These are phyloP conservation scores for Polyporus arcularius DNA, from an alignment of 768 basidiomycete species.

Conservation along the genomic window DNA sequence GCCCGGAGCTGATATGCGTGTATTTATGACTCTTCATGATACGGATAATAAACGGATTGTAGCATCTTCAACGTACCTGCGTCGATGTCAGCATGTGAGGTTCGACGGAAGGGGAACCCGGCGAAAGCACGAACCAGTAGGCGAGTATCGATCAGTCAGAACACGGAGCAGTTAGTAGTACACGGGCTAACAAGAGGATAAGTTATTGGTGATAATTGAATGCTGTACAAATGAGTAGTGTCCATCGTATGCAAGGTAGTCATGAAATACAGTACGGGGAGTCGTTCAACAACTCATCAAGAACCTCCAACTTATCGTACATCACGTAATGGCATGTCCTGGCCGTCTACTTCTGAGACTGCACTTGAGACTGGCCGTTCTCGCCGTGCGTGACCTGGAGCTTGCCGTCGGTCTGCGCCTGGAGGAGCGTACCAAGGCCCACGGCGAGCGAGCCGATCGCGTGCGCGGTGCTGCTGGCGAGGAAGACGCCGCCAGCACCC, in stretches of 20 bases:
- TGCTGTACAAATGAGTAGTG: constrained; percentile 5
- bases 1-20: no score
- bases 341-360: neutral
- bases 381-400: constrained; percentile 15
- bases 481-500: constrained; percentile 69
- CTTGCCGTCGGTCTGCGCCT: constrained; percentile 35
- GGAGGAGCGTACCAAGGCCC: constrained; percentile 63
- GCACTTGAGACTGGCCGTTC: constrained; percentile 1
- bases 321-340: neutral
- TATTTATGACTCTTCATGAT: no score
- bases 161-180: no score
- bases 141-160: neutral
- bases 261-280: neutral
- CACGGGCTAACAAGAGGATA: neutral
- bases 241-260: neutral
- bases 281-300: constrained; percentile 7
- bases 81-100: neutral
- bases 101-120: neutral
- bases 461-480: constrained; percentile 74
- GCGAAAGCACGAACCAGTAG: neutral
- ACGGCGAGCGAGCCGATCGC: constrained; percentile 80
- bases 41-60: no score
- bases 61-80: no score
- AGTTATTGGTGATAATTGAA: constrained; percentile 2
- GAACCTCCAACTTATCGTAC: neutral